phyloP scores from a whole-genome alignment of 768 basidiomycete species.

The Leccinellum albellum region DNA sequence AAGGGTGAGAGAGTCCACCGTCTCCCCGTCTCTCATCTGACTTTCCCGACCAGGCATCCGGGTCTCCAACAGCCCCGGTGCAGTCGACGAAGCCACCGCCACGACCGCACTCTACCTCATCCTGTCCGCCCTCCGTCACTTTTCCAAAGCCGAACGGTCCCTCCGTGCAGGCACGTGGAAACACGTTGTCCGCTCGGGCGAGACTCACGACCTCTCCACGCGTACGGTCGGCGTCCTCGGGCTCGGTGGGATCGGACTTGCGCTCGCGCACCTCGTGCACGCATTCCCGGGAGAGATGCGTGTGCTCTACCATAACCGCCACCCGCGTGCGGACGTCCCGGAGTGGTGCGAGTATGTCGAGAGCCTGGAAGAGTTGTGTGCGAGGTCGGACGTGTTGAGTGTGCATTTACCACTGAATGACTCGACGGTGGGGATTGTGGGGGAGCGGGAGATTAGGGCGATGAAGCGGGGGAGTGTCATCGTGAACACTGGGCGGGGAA shows the following conservation, averaged over 20 bases:
- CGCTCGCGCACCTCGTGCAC: slow-evolving; percentile 65
- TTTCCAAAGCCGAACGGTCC: slow-evolving; percentile 55
- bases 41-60: slow-evolving; percentile 39
- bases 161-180: slow-evolving; percentile 60
- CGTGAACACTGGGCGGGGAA: slow-evolving; percentile 86
- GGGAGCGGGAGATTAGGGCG: slow-evolving; percentile 68
- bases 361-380: slow-evolving; percentile 58
- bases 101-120: slow-evolving; percentile 83
- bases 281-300: slow-evolving; percentile 78
- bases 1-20: slow-evolving; percentile 53
- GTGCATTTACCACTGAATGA: slow-evolving; percentile 77
- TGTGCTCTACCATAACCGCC: slow-evolving; percentile 74
- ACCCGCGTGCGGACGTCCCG: slow-evolving; percentile 54
- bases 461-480: slow-evolving; percentile 77
- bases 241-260: slow-evolving; percentile 71
- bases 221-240: slow-evolving; percentile 72
- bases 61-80: slow-evolving; percentile 87
- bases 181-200: slow-evolving; percentile 40
- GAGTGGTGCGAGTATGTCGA: slow-evolving; percentile 78
- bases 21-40: not conserved
- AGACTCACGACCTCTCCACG: slow-evolving; percentile 60
- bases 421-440: slow-evolving; percentile 70
- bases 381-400: slow-evolving; percentile 76
- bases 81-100: slow-evolving; percentile 87
- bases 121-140: slow-evolving; percentile 74